Evolutionary conservation across 169 alveolate species (phyloP), one percentile per base, ranked within the genome.

Genomic region (Eimeria acervulina): DNA sequence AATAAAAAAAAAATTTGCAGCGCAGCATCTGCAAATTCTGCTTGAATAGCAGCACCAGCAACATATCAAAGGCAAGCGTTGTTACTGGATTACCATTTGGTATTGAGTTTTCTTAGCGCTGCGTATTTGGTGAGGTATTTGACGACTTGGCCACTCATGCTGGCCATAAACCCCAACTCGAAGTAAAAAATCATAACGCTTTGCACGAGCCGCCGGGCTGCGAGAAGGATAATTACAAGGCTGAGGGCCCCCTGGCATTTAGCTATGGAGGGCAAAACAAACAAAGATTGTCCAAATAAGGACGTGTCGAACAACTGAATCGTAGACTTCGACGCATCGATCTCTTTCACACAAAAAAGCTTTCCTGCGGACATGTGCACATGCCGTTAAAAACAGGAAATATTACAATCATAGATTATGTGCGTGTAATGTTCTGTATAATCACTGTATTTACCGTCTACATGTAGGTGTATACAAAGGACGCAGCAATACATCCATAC

Each of bases 101-200:
- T 72, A 55, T 93, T 93, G 72, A 93, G 93, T 23, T 68, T 59
- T 21, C 93, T 84, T 19, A 93, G 52, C 2, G 72, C 55, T 17
- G 96, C 83, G 44, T 93, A 93, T 68, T 68, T 80, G 70, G 92
- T 80, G 15, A 93, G 76, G 93, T 81, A 93, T 38, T 83, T 80
- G 47, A 93, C 93, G 28, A 93, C 80, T 51, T 93, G 89, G 12
- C 85, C 80, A 51, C 44, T 93, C 88, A 83, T 81, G 88, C 76
- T 93, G 42, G 89, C 89, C 88, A 93, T 87, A 47, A 93, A 93
- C 59, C 96, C 93, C 61, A 93, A 84, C 88, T 91, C 95, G 66
- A 91, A 91, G 80, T 52, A 78, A 38, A 91, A 91, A n/a, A 91
- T 76, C 95, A 78, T 59, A n/a, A 55, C 51, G 26, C 90, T 83